A percentile compares a stretch with the other conserved stretches of the same genome.
Evolutionary conservation across 2,329 filamentous ascomycete species (phyloP).

Genomic region (Cryphonectria naterciae): DNA sequence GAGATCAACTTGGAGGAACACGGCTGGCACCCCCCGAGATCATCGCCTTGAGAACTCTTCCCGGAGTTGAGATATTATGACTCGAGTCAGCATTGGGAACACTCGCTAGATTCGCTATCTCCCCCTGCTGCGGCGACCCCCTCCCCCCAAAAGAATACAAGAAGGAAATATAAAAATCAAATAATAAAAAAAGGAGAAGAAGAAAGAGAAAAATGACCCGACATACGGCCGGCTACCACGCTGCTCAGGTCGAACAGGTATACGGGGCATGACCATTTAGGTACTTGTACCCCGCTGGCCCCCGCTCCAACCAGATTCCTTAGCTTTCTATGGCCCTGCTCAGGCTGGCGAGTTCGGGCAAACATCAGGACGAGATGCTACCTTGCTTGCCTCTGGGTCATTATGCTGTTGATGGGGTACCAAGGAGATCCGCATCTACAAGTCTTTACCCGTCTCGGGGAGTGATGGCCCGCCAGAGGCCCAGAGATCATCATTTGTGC

Average conservation of each 20-base stretch:
- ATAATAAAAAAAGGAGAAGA: too few relatives aligned
- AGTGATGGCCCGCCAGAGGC: neutral
- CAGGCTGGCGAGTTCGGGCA: neutral
- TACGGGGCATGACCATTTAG: neutral
- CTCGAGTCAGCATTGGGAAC: neutral
- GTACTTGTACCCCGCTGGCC: neutral
- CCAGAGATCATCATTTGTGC: neutral
- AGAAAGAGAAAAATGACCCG: neutral
- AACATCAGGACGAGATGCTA: neutral
- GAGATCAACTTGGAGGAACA: neutral
- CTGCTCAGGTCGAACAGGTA: neutral
- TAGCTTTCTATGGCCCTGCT: neutral
- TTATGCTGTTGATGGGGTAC: neutral
- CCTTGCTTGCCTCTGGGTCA: neutral
- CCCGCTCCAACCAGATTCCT: neutral
- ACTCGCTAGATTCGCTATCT: neutral
- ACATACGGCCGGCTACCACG: neutral
- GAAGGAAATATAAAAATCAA: too few relatives aligned
- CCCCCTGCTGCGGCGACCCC: neutral
- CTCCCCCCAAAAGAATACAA: too few relatives aligned
- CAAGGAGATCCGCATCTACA: neutral
- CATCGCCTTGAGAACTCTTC: neutral
- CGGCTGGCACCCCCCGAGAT: neutral
- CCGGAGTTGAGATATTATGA: neutral
- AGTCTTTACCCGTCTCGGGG: neutral